A percentile compares a stretch with the other conserved stretches of the same genome.
phyloP scores from a whole-genome alignment of 2,329 filamentous ascomycete genomes.

The Aureobasidium melanogenum region DNA sequence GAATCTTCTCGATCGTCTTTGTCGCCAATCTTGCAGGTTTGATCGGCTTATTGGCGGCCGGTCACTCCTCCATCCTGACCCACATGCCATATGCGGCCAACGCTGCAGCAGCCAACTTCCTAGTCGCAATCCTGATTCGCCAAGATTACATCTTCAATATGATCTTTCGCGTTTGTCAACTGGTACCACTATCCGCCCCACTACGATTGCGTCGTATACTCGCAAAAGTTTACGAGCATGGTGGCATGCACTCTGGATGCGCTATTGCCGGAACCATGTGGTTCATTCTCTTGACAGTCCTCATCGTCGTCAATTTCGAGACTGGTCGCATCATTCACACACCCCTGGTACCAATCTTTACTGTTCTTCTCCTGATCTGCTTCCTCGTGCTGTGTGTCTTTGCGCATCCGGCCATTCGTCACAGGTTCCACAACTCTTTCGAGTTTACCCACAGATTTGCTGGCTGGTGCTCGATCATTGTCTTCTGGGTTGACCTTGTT shows the following conservation, averaged over 20 bases:
- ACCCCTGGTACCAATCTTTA: constrained; percentile 38
- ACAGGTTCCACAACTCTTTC: constrained; percentile 57
- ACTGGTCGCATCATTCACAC: constrained; percentile 15
- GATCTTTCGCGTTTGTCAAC: not conserved
- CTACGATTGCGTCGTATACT: not conserved
- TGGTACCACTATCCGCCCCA: constrained; percentile 2
- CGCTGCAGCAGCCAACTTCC: constrained; percentile 8
- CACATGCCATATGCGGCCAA: constrained; percentile 16
- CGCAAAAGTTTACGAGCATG: constrained; percentile 26
- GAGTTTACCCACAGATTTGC: constrained; percentile 63
- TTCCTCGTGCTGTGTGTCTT: constrained; percentile 52
- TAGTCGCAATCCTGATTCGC: constrained; percentile 4
- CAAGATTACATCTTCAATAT: constrained; percentile 12
- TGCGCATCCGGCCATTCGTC: constrained; percentile 56
- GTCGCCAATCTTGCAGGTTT: constrained; percentile 20
- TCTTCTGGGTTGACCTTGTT: constrained; percentile 58
- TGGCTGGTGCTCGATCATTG: constrained; percentile 55
- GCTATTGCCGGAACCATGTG: constrained; percentile 31
- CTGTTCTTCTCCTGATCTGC: constrained; percentile 50
- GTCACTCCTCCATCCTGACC: constrained; percentile 13
- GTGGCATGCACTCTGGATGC: constrained; percentile 31
- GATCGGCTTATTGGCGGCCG: not conserved
- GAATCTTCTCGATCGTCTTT: constrained; percentile 23
- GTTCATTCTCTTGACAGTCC: constrained; percentile 33
- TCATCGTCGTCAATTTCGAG: constrained; percentile 23